These are phyloP conservation scores for Platanthera guangdongensis DNA, from an alignment of 106 monocot species.

Conservation along the genomic window DNA sequence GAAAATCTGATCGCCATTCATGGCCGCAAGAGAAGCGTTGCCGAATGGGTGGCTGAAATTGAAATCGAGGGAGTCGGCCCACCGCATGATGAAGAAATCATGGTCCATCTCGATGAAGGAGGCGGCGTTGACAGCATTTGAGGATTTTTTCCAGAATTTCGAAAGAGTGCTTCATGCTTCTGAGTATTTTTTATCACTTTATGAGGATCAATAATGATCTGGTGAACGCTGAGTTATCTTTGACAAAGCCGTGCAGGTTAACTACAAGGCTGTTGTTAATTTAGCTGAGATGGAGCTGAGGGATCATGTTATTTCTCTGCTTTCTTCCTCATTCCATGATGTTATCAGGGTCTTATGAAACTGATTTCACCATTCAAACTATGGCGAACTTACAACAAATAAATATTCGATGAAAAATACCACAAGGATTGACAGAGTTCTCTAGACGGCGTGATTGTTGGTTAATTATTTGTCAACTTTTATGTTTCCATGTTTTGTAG, in stretches of 20 bases:
- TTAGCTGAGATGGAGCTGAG: background rate
- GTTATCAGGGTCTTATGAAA: no score
- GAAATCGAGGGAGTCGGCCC: background rate
- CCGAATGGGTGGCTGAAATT: background rate
- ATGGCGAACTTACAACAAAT: no score
- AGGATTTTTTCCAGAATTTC: constrained; percentile 8
- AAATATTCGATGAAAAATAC: no score
- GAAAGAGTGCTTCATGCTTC: constrained; percentile 18
- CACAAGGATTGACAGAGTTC: no score
- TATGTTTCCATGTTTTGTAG: no score
- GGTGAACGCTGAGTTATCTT: constrained; percentile 76
- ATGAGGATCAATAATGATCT: constrained; percentile 88
- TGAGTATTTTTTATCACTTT: background rate
- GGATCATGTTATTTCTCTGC: no score
- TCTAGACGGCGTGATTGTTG: no score
- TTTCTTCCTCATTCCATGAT: no score
- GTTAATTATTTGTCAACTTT: no score
- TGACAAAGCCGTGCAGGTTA: constrained; percentile 84
- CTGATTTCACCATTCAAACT: no score
- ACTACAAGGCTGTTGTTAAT: constrained; percentile 74
- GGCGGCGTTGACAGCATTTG: background rate
- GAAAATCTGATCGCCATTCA: constrained; percentile 6
- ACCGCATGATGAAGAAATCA: constrained; percentile 16
- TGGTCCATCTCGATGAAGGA: constrained; percentile 59
- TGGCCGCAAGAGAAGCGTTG: background rate